These are phyloP conservation scores for Anthoceros angustus DNA, from an alignment of 225 moss, liverwort and hornwort species.

Conservation along the genomic window DNA sequence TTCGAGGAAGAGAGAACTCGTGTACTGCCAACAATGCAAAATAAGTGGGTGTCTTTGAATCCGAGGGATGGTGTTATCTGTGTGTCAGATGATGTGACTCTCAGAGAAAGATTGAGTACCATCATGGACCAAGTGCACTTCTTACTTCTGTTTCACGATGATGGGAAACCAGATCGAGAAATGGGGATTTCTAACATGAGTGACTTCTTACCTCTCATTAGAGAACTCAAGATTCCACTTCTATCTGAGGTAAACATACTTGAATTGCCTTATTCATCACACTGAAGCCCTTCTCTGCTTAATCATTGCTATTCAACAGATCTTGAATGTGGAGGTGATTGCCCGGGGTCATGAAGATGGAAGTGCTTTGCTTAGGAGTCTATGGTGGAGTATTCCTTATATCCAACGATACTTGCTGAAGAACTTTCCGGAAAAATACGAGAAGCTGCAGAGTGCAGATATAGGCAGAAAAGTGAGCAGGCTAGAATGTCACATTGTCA, in stretches of 20 bases:
- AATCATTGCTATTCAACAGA: background rate
- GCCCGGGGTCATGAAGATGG: background rate
- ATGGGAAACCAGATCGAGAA: background rate
- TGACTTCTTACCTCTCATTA: background rate
- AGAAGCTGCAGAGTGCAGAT: background rate
- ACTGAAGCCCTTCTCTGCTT: no score
- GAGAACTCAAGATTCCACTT: background rate
- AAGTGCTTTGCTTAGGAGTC: background rate
- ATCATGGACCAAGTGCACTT: slow-evolving; percentile 40
- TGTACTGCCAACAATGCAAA: slow-evolving; percentile 54
- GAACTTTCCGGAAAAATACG: background rate
- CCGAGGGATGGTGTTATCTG: slow-evolving; percentile 39
- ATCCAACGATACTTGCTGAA: slow-evolving; percentile 1
- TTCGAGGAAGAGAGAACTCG: slow-evolving; percentile 48
- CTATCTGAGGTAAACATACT: background rate
- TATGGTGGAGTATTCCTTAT: background rate
- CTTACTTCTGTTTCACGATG: slow-evolving; percentile 31
- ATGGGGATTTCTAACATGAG: background rate
- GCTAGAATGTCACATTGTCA: background rate
- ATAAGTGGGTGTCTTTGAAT: slow-evolving; percentile 63
- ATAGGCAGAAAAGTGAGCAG: background rate
- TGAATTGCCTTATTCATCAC: no score
- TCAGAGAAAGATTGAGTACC: slow-evolving; percentile 45
- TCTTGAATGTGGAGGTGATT: background rate
- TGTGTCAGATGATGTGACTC: slow-evolving; percentile 62